phyloP scores from a whole-genome alignment of 2,329 filamentous ascomycete species.

The Amesomyces nigricolor region DNA sequence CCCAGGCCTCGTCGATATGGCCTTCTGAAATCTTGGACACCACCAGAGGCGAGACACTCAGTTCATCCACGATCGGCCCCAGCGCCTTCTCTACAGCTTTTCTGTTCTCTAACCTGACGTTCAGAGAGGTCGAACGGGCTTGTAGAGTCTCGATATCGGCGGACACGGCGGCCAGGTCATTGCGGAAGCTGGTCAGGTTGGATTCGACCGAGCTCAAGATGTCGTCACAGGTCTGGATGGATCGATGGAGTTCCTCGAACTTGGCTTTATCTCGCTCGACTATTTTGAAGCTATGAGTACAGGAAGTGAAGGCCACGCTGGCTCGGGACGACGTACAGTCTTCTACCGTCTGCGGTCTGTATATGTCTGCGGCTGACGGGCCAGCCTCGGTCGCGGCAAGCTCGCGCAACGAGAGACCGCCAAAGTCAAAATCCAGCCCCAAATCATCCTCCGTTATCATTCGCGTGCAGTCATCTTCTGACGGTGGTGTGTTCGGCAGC shows the following conservation, averaged over 20 bases:
- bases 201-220: conserved; percentile 88
- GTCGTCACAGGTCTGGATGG: conserved; percentile 86
- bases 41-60: conserved; percentile 77
- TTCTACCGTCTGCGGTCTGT: conserved; percentile 58
- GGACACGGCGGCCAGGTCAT: conserved; percentile 85
- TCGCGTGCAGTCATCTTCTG: conserved; percentile 9
- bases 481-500: conserved; percentile 20
- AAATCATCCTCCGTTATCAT: conserved; percentile 48
- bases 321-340: conserved; percentile 52
- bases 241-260: conserved; percentile 85
- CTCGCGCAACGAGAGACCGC: conserved; percentile 67
- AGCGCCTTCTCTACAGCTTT: conserved; percentile 83
- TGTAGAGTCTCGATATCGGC: conserved; percentile 94
- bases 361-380: conserved; percentile 29
- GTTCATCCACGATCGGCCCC: conserved; percentile 83
- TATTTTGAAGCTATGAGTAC: conserved; percentile 30
- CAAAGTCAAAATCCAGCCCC: conserved; percentile 70
- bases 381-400: conserved; percentile 45
- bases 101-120: conserved; percentile 79
- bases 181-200: conserved; percentile 87
- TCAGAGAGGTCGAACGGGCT: conserved; percentile 75
- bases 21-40: conserved; percentile 85
- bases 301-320: conserved; percentile 3
- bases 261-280: conserved; percentile 77
- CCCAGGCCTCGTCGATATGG: conserved; percentile 82